Base-by-base conservation (phyloP, 768 basidiomycete genomes). In the Boletus rubropictus region DNA sequence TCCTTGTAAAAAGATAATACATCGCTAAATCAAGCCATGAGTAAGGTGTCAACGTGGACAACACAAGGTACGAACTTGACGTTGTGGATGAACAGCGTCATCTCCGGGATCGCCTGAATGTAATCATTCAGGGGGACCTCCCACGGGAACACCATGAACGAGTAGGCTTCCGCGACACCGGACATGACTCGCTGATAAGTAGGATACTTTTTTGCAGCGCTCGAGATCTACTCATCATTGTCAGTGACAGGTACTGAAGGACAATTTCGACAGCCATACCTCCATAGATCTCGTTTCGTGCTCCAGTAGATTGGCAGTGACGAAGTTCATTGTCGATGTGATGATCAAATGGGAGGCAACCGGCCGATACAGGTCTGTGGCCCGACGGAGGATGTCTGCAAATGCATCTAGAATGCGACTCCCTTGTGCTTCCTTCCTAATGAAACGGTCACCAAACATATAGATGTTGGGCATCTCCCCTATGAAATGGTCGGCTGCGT, bases 1-100 rank as follows among this genome's bases (percentile, higher is more conserved):
- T 74, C 73, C 47, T 74, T 65, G 48, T 73, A 69, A 44, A 73
- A 73, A 0, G 67, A 72, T 2, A 72, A 51, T 24, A 73, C 53
- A 29, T 74, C 72, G 46, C 72, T 73, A 20, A 33, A 57, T 24
- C 3, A 21, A 1, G 15, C 15, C 7, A 10, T 44, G 5, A 36
- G n/a, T 25, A 12, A 27, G 3, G 2, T 3, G 28, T n/a, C 18
- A 6, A 33, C 9, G 2, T n/a, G 20, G 25, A 31, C 10, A 35
- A 5, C 7, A 20, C 14, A 21, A 15, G 21, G 11, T 7, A 62
- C 69, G 43, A 20, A 74, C 74, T 74, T 74, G 40, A 50, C 59
- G 20, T 66, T 64, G 24, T 66, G 58, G 22, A 69, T 61, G 49
- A 64, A 67, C 11, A 57, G 44, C 11, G 56, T 57, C n/a, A 70